Conservation (phyloP, 345 rosid genomes). For the Moricandia moricandioides region DNA sequence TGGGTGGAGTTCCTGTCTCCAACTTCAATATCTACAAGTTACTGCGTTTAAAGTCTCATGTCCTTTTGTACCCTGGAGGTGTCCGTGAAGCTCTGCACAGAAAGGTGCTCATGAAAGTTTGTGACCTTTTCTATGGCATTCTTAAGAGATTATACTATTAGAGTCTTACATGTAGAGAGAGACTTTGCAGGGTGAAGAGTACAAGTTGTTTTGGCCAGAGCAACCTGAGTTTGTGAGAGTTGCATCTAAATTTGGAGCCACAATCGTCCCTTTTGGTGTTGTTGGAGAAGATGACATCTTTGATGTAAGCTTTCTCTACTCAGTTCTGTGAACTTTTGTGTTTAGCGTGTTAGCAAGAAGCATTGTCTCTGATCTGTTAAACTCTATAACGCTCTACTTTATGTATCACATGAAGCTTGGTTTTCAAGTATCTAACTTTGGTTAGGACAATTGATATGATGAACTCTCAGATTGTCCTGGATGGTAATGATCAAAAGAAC, state of each 20-base stretch:
- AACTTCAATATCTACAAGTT: constrained; percentile 54
- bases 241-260: constrained; percentile 86
- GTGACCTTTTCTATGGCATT: too few species aligned
- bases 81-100: constrained; percentile 77
- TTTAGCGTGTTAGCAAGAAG: neutral
- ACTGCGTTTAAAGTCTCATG: constrained; percentile 59
- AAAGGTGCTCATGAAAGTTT: constrained; percentile 44
- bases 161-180: too few species aligned
- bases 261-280: constrained; percentile 75
- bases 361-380: neutral
- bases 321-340: neutral
- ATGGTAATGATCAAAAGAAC: constrained; percentile 61
- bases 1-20: constrained; percentile 81
- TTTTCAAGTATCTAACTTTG: neutral
- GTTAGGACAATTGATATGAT: constrained; percentile 4
- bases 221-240: constrained; percentile 74
- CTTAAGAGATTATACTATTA: too few species aligned
- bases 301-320: constrained; percentile 46
- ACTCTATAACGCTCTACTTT: neutral
- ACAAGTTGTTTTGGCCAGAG: constrained; percentile 82
- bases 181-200: constrained; percentile 64
- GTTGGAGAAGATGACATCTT: constrained; percentile 77
- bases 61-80: constrained; percentile 81
- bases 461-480: constrained; percentile 51
- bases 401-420: neutral